Base-by-base conservation (phyloP, 345 rosid genomes). In the Salix viminalis region DNA sequence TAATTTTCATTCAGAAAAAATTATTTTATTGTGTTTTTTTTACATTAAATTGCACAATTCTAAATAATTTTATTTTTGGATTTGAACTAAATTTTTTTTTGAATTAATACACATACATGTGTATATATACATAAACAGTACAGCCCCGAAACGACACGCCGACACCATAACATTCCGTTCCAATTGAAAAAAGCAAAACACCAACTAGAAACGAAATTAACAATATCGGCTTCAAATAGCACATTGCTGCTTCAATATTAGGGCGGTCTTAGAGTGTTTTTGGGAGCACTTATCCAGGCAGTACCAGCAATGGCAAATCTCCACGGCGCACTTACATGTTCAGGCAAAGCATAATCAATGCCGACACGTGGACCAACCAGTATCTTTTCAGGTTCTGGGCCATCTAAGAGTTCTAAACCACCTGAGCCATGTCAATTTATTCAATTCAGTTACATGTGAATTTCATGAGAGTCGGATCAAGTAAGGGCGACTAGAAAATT, bases 251-350 rank as follows among this genome's bases (percentile, higher is more conserved):
- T 46, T 46, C 16, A 46, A 46, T 46, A 46, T 83, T 76, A 87
- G 30, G 89, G 84, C 72, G 82, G 89, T 62, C 82, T 87, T 2
- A 93, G 89, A 62, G 95, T 91, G 89, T 88, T 90, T 83, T 88
- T 96, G 28, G 98, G 99, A 85, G 98, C 89, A 87, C 98, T 93
- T 54, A 93, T 87, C 99, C 98, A 96, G 30, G 91, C 90, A 19
- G 90, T 83, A 76, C 86, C 95, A 3, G 94, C 94, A 72, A 92
- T 80, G 70, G 98, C 97, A 66, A 93, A 96, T 83, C 99, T 96
- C 99, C 98, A 96, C 72, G 89, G 70, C 46, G 98, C 97, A 67
- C 54, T 85, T 32, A 86, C 91, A 83, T 96, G 88, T 71, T 93
- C 87, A 7, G 99, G 97, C 65, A 72, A 87, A 46, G 98, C 97